A percentile compares a stretch with the other conserved stretches of the same genome.
phyloP scores from a whole-genome alignment of 345 rosid species.

The Anastatica hierochuntica region DNA sequence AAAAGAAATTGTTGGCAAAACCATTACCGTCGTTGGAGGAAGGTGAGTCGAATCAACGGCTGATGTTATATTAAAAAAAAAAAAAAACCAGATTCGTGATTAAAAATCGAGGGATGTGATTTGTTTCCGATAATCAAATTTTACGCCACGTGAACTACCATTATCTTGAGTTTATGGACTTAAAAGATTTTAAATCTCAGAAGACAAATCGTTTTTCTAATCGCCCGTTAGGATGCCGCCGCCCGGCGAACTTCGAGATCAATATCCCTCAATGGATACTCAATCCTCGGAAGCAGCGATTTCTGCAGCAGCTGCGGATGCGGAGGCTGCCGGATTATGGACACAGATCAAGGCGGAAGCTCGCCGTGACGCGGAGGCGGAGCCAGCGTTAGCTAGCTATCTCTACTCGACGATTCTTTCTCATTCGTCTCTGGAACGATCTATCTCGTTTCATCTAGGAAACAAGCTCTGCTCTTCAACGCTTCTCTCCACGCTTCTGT shows the following conservation, averaged over 20 bases:
- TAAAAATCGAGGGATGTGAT: constrained; percentile 1
- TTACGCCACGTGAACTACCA: constrained; percentile 1
- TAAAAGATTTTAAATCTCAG: too few species aligned
- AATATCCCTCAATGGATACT: constrained; percentile 17
- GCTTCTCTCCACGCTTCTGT: constrained; percentile 81
- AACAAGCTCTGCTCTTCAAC: constrained; percentile 98
- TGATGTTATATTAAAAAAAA: not conserved
- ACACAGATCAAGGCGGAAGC: constrained; percentile 85
- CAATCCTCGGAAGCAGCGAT: constrained; percentile 12
- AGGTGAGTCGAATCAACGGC: too few species aligned
- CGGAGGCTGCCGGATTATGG: constrained; percentile 72
- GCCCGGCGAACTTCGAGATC: constrained; percentile 44
- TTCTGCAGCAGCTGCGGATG: constrained; percentile 24
- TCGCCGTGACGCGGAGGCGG: constrained; percentile 81
- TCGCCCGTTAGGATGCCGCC: constrained; percentile 37
- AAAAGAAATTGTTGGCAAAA: too few species aligned
- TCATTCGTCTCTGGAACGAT: constrained; percentile 80
- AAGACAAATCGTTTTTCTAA: too few species aligned
- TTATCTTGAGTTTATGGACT: constrained; percentile 4
- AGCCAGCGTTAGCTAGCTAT: constrained; percentile 92
- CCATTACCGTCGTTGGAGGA: too few species aligned
- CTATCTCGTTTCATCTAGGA: constrained; percentile 82
- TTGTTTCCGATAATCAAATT: constrained; percentile 1
- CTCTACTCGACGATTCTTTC: constrained; percentile 93
- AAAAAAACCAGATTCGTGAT: not conserved